These are phyloP conservation scores for Metschnikowia anglica DNA, from an alignment of 805 yeast species.

Conservation along the genomic window DNA sequence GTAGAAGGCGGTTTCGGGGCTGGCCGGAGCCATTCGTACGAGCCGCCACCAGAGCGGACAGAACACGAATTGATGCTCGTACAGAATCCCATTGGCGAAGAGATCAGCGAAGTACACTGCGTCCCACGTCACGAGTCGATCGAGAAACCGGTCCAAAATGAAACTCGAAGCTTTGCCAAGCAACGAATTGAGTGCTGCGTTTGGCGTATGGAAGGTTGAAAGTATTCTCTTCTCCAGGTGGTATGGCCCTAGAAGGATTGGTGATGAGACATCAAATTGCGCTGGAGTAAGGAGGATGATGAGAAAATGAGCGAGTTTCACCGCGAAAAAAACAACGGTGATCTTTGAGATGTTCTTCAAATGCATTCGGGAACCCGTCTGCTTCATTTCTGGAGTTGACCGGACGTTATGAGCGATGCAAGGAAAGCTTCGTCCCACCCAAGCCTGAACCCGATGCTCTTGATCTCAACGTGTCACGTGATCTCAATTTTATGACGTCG, in stretches of 20 bases:
- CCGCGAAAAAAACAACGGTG: conserved; percentile 23
- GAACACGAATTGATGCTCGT: conserved; percentile 90
- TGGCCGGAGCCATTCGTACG: conserved; percentile 27
- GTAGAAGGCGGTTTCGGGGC: conserved; percentile 11
- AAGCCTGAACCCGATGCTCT: not conserved
- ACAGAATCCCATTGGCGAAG: conserved; percentile 50
- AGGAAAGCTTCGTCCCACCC: not conserved
- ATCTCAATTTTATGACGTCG: too few relatives aligned
- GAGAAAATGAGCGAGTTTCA: conserved; percentile 40
- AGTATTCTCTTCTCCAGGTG: conserved; percentile 9
- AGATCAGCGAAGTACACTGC: conserved; percentile 69
- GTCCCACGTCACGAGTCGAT: conserved; percentile 78
- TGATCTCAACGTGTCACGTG: conserved; percentile 2
- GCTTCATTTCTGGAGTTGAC: not conserved
- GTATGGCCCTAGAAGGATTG: conserved; percentile 31
- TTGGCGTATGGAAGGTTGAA: conserved; percentile 12
- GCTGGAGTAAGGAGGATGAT: conserved; percentile 41
- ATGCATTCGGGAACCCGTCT: not conserved
- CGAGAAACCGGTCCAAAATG: conserved; percentile 31
- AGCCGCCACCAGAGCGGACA: conserved; percentile 73
- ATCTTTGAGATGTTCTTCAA: not conserved
- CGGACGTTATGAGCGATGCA: not conserved
- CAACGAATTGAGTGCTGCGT: conserved; percentile 1
- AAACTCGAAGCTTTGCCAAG: not conserved
- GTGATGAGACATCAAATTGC: conserved; percentile 51